These are phyloP conservation scores for Aspergillus pseudotamarii DNA, from an alignment of 2,329 filamentous ascomycete species.

Conservation along the genomic window DNA sequence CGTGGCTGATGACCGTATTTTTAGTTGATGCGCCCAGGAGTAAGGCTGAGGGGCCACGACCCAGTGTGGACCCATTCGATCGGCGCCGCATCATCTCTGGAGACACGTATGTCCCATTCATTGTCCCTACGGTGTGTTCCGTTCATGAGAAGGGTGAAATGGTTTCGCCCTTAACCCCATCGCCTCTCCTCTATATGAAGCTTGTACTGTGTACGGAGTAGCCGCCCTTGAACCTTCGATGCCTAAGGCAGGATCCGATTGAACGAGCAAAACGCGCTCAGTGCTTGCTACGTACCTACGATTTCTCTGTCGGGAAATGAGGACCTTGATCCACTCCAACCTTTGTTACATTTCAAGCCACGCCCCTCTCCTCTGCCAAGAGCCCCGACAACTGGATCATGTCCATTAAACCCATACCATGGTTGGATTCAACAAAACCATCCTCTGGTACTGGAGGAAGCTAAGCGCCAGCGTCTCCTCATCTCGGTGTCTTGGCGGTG, in stretches of 20 bases:
- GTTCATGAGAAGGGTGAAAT: too few relatives aligned
- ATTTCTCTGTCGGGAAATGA: neutral
- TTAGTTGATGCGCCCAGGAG: constrained; percentile 4
- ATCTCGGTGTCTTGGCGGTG: neutral
- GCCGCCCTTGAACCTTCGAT: too few relatives aligned
- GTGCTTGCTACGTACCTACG: neutral
- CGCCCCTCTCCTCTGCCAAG: neutral
- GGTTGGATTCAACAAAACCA: neutral
- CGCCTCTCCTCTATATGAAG: neutral
- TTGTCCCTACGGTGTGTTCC: neutral
- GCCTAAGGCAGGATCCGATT: neutral
- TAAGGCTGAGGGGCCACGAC: constrained; percentile 3
- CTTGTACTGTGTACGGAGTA: neutral
- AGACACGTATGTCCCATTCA: neutral
- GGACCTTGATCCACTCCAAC: neutral
- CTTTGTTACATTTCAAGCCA: neutral
- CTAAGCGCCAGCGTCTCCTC: neutral
- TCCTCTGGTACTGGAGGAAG: neutral
- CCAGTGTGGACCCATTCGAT: neutral
- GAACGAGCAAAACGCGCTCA: neutral
- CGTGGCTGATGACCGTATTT: constrained; percentile 8
- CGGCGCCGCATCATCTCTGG: neutral
- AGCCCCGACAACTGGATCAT: neutral
- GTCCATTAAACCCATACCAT: neutral
- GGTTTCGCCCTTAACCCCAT: too few relatives aligned